Conservation (phyloP, 805 yeast genomes). For the Candida chauliodis region DNA sequence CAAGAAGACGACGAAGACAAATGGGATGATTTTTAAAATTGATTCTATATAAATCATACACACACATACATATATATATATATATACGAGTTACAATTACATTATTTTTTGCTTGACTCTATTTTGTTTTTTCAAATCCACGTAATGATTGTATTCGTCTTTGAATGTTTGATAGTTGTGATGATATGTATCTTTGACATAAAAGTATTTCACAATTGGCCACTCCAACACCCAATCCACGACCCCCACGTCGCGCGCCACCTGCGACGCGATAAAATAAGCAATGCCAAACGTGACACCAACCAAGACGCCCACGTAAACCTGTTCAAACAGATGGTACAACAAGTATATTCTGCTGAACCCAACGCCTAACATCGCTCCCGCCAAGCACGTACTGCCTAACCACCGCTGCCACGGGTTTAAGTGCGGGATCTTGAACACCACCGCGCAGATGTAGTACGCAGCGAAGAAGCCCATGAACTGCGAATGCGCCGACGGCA, state of each 20-base stretch:
- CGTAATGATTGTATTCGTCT: slow-evolving; percentile 40
- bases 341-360: slow-evolving; percentile 71
- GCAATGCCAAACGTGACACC: slow-evolving; percentile 59
- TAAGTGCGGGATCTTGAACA: slow-evolving; percentile 39
- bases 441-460: slow-evolving; percentile 46
- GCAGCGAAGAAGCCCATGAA: slow-evolving; percentile 85
- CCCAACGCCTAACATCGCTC: slow-evolving; percentile 44
- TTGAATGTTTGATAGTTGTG: slow-evolving; percentile 43
- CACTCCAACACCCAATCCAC: slow-evolving; percentile 61
- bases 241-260: slow-evolving; percentile 65
- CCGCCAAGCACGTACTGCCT: slow-evolving; percentile 25
- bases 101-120: not conserved
- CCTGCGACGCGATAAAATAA: slow-evolving; percentile 51
- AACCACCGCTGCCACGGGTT: slow-evolving; percentile 19
- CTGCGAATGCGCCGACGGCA: slow-evolving; percentile 97
- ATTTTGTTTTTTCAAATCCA: slow-evolving; percentile 8
- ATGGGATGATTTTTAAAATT: slow-evolving; percentile 70
- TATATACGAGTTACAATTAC: not conserved
- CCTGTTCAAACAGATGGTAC: slow-evolving; percentile 76
- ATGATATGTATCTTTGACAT: slow-evolving; percentile 60
- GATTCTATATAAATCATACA: too few species aligned
- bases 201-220: slow-evolving; percentile 48
- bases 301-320: slow-evolving; percentile 61
- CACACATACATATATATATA: not conserved
- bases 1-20: slow-evolving; percentile 48